phyloP scores from a whole-genome alignment of 192 early-diverging fungal genomes.

The Backusella circina region DNA sequence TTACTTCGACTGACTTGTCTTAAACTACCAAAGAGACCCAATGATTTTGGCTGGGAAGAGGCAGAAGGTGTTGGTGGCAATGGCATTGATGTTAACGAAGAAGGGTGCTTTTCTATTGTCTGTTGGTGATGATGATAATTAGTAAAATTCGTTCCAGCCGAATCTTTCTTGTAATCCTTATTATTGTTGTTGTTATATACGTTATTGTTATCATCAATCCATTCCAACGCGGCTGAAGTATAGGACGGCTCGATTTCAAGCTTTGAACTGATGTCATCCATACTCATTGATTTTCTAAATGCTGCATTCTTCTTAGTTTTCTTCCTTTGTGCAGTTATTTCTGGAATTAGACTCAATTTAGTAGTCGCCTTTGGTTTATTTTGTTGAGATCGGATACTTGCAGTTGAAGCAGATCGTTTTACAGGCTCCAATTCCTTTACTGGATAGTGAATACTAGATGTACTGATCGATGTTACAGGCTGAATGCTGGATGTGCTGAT shows the following conservation, averaged over 20 bases:
- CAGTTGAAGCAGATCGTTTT: background rate
- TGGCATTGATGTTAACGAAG: background rate
- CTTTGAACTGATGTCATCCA: background rate
- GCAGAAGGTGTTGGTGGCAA: background rate
- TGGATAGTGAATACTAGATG: background rate
- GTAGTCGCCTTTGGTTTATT: background rate
- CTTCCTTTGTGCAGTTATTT: background rate
- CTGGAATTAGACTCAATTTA: background rate
- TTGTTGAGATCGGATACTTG: background rate
- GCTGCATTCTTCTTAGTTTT: background rate
- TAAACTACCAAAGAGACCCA: slow-evolving; percentile 16
- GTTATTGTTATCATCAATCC: slow-evolving; percentile 2
- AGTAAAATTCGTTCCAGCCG: background rate
- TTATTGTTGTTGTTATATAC: background rate
- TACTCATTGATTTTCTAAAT: slow-evolving; percentile 3
- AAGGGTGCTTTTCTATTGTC: background rate
- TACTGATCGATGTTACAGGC: background rate
- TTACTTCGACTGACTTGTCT: slow-evolving; percentile 7
- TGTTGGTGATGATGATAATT: background rate
- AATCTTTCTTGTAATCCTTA: background rate
- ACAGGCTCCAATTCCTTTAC: background rate
- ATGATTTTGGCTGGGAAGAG: background rate
- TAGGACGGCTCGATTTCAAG: background rate
- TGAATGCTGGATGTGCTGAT: background rate
- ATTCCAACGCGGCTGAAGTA: slow-evolving; percentile 3